These are phyloP conservation scores for Pichia sp. DNA, from an alignment of 1,139 yeast species.

Conservation along the genomic window DNA sequence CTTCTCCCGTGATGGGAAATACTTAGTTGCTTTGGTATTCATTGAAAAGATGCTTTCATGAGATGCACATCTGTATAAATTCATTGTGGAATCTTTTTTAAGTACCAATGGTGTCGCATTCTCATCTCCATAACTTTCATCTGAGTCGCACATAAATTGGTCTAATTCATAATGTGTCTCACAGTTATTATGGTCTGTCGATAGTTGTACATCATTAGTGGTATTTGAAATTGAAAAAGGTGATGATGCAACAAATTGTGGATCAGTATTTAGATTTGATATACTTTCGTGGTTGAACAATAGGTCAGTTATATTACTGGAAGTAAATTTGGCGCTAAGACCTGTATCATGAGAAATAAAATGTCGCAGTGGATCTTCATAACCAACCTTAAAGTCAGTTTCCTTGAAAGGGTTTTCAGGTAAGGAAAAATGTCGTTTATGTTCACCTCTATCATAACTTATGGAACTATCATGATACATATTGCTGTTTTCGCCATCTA, in stretches of 20 bases:
- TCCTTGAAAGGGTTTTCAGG: conserved; percentile 17
- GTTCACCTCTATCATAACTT: not conserved
- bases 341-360: conserved; percentile 28
- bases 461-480: not conserved
- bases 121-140: conserved; percentile 21
- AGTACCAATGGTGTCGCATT: conserved; percentile 19
- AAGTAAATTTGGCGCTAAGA: conserved; percentile 12
- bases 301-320: conserved; percentile 13
- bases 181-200: conserved; percentile 5
- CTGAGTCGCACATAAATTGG: conserved; percentile 8
- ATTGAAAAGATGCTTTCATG: conserved; percentile 33
- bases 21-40: conserved; percentile 1
- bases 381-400: not conserved
- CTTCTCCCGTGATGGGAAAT: conserved; percentile 4
- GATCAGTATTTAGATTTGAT: conserved; percentile 5
- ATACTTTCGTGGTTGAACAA: not conserved
- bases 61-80: conserved; percentile 31
- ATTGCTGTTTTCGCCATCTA: not conserved
- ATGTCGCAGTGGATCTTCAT: conserved; percentile 20
- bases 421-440: conserved; percentile 20
- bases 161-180: not conserved
- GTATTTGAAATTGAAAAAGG: conserved; percentile 25
- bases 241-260: conserved; percentile 19
- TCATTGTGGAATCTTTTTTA: conserved; percentile 19
- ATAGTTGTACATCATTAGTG: not conserved